Evolutionary conservation across 371 early-diverging fungal genomes (phyloP), one percentile per base, ranked within the genome.

Genomic region (Mortierella sp.): DNA sequence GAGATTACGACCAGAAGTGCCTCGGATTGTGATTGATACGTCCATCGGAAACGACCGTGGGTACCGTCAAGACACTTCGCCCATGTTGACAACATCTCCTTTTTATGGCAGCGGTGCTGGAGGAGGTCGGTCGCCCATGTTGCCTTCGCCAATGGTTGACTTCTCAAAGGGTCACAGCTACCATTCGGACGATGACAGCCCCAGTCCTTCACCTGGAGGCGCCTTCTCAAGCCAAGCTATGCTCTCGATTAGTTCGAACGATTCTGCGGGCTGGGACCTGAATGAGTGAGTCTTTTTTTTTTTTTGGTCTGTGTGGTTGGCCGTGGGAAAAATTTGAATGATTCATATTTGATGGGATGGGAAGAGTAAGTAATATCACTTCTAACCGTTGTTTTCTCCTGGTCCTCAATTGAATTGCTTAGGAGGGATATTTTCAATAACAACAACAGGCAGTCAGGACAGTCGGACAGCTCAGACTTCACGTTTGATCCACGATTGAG

Each of bases 11-110:
- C 85, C 85, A 28, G 84, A 84, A 34, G 85, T 84, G 0, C 85
- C 85, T 6, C 78, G 85, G 42, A 84, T 84, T 58, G 85, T 84
- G 34, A 84, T 84, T 65, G 85, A 84, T n/a, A 84, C 72, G 24
- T 81, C 85, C 1, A 68, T 84, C 45, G 85, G 81, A 54, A 81
- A 81, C 34, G 85, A 84, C 14, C 63, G 77, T 16, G n/a, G 50
- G 16, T 74, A 26, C n/a, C 50, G 79, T 1, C 79, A 70, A 65
- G 85, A 84, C 24, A 81, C 81, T 3, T 84, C 85, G 45, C 85
- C 85, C 34, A 84, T 84, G 85, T 58, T 81, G 54, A 81, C 79
- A 1, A 79, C 85, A 0, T 79, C 81, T 1, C 81, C 85, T 24
- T 68, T 24, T 38, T 68, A 68, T 24, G 68, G 68, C 10, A 68